Base-by-base conservation (phyloP, 768 basidiomycete genomes). In the Suillus ampliporus region DNA sequence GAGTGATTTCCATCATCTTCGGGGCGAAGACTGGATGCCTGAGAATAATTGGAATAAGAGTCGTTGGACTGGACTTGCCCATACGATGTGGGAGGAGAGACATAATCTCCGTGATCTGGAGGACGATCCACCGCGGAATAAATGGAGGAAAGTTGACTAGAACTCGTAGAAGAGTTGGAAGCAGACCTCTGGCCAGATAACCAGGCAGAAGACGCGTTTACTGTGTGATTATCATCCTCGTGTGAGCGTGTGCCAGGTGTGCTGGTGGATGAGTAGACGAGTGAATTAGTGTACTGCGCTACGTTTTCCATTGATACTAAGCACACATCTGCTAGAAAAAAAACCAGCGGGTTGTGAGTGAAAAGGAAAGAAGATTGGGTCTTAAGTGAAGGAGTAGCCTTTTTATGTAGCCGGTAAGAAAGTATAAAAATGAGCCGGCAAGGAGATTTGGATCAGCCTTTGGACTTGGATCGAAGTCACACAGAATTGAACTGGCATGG, bases 111-210 rank as follows among this genome's bases (percentile, higher is more conserved):
- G 73, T 73, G 71, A 75, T 80, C 62, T 71, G 79, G 4, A 67
- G 79, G 44, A 74, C 77, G 61, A 78, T 80, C 41, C 76, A 80
- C 31, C 77, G 79, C 67, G 74, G 83, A 60, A 71, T 78, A 70
- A 67, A 73, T 73, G 64, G 72, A 68, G 68, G 78, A 69, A 31
- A 71, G 65, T n/a, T 68, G 67, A 21, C 26, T 63, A 51, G 40
- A 65, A 66, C 57, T 64, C 65, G 71, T 67, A 62, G 68, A 53
- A 56, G 61, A 57, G 66, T 64, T 61, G 34, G 59, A 61, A 26
- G 63, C 41, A 14, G 63, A 62, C 52, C 67, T 68, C 56, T 65
- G 65, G 21, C 47, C 56, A 41, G 67, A 50, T 34, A 71, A 68
- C 76, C 76, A 78, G 47, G 61, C 58, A 43, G 69, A 54, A 61